These are phyloP conservation scores for Aspergillus pseudoterreus DNA, from an alignment of 2,329 filamentous ascomycete genomes.

Conservation along the genomic window DNA sequence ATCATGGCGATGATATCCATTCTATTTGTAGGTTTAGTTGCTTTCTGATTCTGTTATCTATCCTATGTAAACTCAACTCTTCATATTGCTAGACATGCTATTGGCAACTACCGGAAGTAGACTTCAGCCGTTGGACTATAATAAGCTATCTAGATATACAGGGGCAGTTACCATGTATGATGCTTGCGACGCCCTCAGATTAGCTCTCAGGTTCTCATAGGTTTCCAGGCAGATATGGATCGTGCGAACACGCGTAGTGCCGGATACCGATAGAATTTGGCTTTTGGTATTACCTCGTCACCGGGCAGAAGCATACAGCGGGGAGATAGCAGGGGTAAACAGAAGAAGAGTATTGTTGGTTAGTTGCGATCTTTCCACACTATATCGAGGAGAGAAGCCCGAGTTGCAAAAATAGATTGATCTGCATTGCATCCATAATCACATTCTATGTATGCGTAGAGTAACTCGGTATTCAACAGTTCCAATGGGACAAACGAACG, in stretches of 20 bases:
- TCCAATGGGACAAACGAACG: too few species aligned
- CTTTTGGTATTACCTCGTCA: conserved; percentile 42
- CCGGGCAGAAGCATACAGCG: conserved; percentile 20
- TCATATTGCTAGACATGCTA: too few species aligned
- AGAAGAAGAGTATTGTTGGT: too few species aligned
- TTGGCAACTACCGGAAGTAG: too few species aligned
- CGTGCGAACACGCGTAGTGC: conserved; percentile 16
- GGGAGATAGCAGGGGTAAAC: neutral
- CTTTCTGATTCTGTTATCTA: neutral
- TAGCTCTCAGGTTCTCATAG: conserved; percentile 46
- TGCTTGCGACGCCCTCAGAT: conserved; percentile 35
- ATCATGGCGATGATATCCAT: neutral
- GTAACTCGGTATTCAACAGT: too few species aligned
- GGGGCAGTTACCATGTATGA: neutral
- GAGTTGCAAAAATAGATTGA: too few species aligned
- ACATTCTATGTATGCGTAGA: too few species aligned
- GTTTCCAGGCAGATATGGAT: conserved; percentile 32
- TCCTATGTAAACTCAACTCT: neutral
- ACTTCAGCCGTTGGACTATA: neutral
- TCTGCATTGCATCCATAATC: too few species aligned
- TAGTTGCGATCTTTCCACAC: too few species aligned
- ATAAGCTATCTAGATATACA: neutral
- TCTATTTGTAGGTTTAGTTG: neutral
- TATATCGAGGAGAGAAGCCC: too few species aligned
- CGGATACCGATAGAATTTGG: conserved; percentile 46